Evolutionary conservation across 2,329 filamentous ascomycete genomes (phyloP), one percentile per base, ranked within the genome.

Genomic region (Biscogniauxia marginata): DNA sequence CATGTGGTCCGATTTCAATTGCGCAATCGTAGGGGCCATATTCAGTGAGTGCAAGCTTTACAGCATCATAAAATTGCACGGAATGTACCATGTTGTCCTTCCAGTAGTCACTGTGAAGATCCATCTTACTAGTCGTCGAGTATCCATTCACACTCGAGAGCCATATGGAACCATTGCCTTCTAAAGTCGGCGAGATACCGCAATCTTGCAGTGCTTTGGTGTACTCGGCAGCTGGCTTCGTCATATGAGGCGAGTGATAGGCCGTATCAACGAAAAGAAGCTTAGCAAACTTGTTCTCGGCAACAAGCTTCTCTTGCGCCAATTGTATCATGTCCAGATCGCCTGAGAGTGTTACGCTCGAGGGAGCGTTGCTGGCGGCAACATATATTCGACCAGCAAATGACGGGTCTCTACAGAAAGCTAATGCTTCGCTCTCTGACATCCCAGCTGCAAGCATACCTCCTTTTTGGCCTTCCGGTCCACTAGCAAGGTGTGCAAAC

Each of bases 241-340:
- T 49, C 79, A 82, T 82, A 59, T 81, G 79, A 1, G 70, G 71
- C 0, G 79, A 81, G 64, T 82, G 79, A 50, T 81, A 82, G 0
- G 78, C 79, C 0, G 71, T 77, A 46, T 80, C 76, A 0, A 81
- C 73, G 1, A 63, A 60, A 6, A 82, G 65, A 0, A 70, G 9
- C 1, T 74, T 65, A 0, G 70, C 69, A 49, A 77, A 76, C 49
- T 63, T 73, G 1, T 65, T 46, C 6, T 58, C 44, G 7, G 46
- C 49, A 0, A 39, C 44, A 5, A 71, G 54, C 44, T 63, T 44
- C 2, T 61, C 53, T 19, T 62, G 53, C 7, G 67, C 67, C 13
- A 53, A 24, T 1, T 55, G 21, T 3, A 71, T 63, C 22, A 48
- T 54, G 7, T 65, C 62, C 2, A 65, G 18, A 46, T 71, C 67